Percentiles rank a stretch among this genome's conserved stretches.
Conservation (phyloP, 1,139 yeast genomes). For the Yamadazyma sp. region DNA sequence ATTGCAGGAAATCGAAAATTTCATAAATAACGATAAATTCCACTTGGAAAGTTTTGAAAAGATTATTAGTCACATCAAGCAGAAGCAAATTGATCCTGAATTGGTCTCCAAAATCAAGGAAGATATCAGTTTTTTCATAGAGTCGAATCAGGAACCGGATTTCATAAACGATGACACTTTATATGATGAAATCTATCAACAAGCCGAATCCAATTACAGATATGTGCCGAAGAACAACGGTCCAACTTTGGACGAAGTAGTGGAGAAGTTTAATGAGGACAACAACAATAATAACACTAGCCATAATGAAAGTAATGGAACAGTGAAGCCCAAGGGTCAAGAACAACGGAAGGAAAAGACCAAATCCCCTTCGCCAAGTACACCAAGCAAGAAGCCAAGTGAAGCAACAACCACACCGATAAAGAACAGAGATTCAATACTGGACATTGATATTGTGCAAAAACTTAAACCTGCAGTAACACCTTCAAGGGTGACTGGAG, state of each 20-base stretch:
- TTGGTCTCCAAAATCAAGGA: constrained; percentile 39
- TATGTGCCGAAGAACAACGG: constrained; percentile 14
- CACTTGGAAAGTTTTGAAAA: constrained; percentile 40
- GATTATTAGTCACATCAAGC: constrained; percentile 32
- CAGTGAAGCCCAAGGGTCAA: constrained; percentile 4
- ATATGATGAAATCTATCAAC: constrained; percentile 44
- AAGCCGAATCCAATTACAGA: constrained; percentile 20
- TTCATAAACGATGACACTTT: constrained; percentile 39
- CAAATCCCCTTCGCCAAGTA: constrained; percentile 15
- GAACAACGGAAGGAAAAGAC: constrained; percentile 7
- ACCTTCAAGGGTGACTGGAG: constrained; percentile 64
- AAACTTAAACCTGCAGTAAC: constrained; percentile 68
- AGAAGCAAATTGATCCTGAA: constrained; percentile 33
- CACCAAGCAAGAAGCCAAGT: constrained; percentile 10
- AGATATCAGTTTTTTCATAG: constrained; percentile 40
- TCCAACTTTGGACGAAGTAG: constrained; percentile 9
- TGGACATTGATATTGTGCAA: constrained; percentile 36
- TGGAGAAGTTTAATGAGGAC: constrained; percentile 2
- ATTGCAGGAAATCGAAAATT: constrained; percentile 43
- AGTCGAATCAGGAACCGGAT: constrained; percentile 41
- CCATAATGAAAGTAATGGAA: constrained; percentile 1
- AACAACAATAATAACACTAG: background rate
- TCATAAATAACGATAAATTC: constrained; percentile 34
- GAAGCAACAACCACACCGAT: constrained; percentile 15
- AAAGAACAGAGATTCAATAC: constrained; percentile 17